phyloP scores from a whole-genome alignment of 2,329 filamentous ascomycete species.

The Aspergillus sp. region DNA sequence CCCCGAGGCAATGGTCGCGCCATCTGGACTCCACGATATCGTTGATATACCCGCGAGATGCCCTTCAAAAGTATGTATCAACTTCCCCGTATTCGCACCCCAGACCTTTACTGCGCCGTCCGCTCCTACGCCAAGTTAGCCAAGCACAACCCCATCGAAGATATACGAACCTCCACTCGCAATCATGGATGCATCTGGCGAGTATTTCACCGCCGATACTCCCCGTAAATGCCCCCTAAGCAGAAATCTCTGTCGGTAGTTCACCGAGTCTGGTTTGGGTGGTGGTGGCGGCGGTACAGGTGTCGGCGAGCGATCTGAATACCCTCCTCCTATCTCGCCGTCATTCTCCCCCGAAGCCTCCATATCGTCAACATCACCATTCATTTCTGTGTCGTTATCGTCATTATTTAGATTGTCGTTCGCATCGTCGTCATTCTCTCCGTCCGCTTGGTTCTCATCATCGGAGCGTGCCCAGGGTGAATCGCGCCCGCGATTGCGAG shows the following conservation, averaged over 20 bases:
- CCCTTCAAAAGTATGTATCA: conserved; percentile 86
- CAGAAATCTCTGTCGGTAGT: conserved; percentile 69
- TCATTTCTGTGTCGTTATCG: conserved; percentile 4
- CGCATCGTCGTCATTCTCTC: neutral
- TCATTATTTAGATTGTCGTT: neutral
- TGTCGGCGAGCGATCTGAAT: conserved; percentile 33
- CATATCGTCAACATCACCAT: conserved; percentile 1
- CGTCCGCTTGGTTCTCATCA: conserved; percentile 9
- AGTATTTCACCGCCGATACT: conserved; percentile 84
- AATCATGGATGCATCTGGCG: conserved; percentile 84
- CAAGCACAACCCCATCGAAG: neutral
- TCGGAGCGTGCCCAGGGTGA: conserved; percentile 20
- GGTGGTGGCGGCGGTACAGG: conserved; percentile 41
- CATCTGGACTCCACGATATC: conserved; percentile 91
- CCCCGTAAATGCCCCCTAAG: conserved; percentile 76
- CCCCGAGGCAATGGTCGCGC: conserved; percentile 80
- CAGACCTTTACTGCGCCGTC: conserved; percentile 92
- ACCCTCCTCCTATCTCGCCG: conserved; percentile 13
- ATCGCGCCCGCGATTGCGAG: conserved; percentile 27
- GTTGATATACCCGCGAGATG: conserved; percentile 92
- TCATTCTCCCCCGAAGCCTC: conserved; percentile 16
- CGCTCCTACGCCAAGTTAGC: conserved; percentile 54
- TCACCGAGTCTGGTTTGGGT: conserved; percentile 57
- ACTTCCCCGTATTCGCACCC: conserved; percentile 73
- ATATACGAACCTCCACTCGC: conserved; percentile 69